A percentile compares a stretch with the other conserved stretches of the same genome.
These are phyloP conservation scores for Boletus fagicola DNA, from an alignment of 768 basidiomycete genomes.

Conservation along the genomic window DNA sequence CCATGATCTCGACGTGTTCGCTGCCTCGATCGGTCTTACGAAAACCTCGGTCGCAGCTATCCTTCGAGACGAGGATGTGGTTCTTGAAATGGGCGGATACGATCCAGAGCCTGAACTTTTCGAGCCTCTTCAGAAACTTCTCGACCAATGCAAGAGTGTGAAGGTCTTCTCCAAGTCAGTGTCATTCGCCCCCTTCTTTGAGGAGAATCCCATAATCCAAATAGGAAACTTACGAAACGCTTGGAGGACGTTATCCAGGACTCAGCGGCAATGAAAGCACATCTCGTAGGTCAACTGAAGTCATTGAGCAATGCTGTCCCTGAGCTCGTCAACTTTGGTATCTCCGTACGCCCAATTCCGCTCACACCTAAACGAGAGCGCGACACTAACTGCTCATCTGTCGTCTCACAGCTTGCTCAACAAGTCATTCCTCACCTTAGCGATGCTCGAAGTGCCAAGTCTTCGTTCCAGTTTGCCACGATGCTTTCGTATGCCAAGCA, in stretches of 20 bases:
- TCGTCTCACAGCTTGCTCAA: slow-evolving; percentile 72
- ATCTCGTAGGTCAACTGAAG: slow-evolving; percentile 71
- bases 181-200: not conserved
- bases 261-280: slow-evolving; percentile 67
- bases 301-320: slow-evolving; percentile 68
- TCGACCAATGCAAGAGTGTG: slow-evolving; percentile 79
- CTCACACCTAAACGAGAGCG: not conserved
- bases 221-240: slow-evolving; percentile 83
- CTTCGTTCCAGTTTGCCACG: slow-evolving; percentile 70
- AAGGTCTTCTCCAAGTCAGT: slow-evolving; percentile 77
- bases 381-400: not conserved
- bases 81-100: slow-evolving; percentile 69
- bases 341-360: slow-evolving; percentile 55
- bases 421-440: slow-evolving; percentile 82
- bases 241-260: slow-evolving; percentile 77
- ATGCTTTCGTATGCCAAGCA: slow-evolving; percentile 72
- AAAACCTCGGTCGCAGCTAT: slow-evolving; percentile 80
- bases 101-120: slow-evolving; percentile 76
- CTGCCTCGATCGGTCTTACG: slow-evolving; percentile 85
- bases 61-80: slow-evolving; percentile 75
- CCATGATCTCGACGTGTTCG: slow-evolving; percentile 90
- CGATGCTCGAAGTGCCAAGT: slow-evolving; percentile 75
- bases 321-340: slow-evolving; percentile 87
- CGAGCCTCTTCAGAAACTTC: slow-evolving; percentile 74
- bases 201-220: slow-evolving; percentile 1